Conservation (phyloP, 345 rosid species). For the Turritis glabra region DNA sequence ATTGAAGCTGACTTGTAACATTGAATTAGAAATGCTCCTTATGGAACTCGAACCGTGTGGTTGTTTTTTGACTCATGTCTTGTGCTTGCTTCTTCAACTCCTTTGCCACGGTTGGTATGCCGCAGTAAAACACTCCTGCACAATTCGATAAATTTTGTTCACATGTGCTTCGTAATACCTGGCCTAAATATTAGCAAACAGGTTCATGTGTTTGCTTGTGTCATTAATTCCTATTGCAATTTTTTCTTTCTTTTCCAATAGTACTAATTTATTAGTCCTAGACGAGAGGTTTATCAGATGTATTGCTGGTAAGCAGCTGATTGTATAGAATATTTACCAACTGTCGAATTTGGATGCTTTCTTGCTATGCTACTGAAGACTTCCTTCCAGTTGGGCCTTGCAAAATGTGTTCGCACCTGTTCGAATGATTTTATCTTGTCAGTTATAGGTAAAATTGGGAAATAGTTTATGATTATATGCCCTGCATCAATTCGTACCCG, state of each 20-base stretch:
- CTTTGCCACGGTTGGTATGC: constrained; percentile 82
- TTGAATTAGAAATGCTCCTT: constrained; percentile 75
- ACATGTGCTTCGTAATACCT: neutral
- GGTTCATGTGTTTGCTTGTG: neutral
- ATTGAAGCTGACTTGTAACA: constrained; percentile 21
- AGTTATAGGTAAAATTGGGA: constrained; percentile 4
- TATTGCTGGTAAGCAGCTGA: constrained; percentile 10
- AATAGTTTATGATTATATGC: neutral
- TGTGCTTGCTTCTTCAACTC: constrained; percentile 73
- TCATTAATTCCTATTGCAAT: neutral
- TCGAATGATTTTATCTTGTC: constrained; percentile 19
- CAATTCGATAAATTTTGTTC: neutral
- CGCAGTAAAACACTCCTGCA: constrained; percentile 96
- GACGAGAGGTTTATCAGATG: neutral
- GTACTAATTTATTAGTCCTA: neutral
- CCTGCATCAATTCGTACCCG: constrained; percentile 49
- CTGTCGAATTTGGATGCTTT: constrained; percentile 80
- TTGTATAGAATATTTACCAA: constrained; percentile 52
- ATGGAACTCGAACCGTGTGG: constrained; percentile 87
- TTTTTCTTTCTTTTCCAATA: neutral
- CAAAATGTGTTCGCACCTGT: constrained; percentile 96
- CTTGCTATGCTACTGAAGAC: constrained; percentile 75
- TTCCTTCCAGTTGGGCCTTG: constrained; percentile 95
- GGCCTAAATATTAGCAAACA: neutral
- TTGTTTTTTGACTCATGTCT: constrained; percentile 71